These are phyloP conservation scores for Insectozyma bohioensis DNA, from an alignment of 1,139 yeast species.

Conservation along the genomic window DNA sequence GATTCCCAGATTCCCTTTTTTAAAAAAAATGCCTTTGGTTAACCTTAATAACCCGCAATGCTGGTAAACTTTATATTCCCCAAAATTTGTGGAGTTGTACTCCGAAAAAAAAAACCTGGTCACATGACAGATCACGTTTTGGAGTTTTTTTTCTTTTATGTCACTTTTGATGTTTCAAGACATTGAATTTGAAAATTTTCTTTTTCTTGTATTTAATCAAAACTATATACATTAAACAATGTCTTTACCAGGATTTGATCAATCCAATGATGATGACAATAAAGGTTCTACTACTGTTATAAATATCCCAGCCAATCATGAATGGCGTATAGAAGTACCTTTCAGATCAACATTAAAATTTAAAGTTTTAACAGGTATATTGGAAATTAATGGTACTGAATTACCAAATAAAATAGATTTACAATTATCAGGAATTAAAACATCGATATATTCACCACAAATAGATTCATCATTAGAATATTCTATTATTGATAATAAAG, in stretches of 20 bases:
- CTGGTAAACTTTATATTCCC: too few species aligned
- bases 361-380: constrained; percentile 65
- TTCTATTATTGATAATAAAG: constrained; percentile 47
- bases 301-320: constrained; percentile 49
- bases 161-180: too few species aligned
- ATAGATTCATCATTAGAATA: constrained; percentile 47
- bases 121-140: too few species aligned
- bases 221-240: constrained; percentile 5
- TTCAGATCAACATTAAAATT: constrained; percentile 56
- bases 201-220: constrained; percentile 1
- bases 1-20: too few species aligned
- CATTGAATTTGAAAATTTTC: too few species aligned
- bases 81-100: too few species aligned
- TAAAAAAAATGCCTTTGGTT: too few species aligned
- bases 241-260: constrained; percentile 28
- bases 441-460: constrained; percentile 59
- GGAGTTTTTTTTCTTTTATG: too few species aligned
- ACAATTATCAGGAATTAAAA: constrained; percentile 56
- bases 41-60: too few species aligned
- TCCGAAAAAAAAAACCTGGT: too few species aligned
- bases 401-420: constrained; percentile 71
- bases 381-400: constrained; percentile 92
- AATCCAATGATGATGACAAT: constrained; percentile 6
- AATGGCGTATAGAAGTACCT: constrained; percentile 85
- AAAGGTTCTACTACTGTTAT: constrained; percentile 14